Percentiles rank a stretch among this genome's conserved stretches.
Conservation (phyloP, 257 asterid species). For the Buddleja alternifolia region DNA sequence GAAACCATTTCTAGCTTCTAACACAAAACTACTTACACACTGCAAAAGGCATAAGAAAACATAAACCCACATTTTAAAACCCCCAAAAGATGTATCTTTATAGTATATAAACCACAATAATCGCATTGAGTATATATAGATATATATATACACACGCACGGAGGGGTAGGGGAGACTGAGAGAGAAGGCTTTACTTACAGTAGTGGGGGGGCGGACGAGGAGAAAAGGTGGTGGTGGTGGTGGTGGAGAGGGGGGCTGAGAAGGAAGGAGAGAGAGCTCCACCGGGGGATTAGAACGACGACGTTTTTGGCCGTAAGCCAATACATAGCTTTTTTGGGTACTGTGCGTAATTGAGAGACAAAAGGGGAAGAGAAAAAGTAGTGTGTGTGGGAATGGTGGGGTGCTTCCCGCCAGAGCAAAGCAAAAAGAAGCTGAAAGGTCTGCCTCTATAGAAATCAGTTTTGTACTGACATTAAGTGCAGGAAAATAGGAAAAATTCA, state of each 20-base stretch:
- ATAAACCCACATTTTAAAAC: slow-evolving; percentile 23
- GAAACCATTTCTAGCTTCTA: slow-evolving; percentile 2
- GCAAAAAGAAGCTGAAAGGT: slow-evolving; percentile 4
- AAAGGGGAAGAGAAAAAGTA: neutral
- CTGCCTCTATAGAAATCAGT: slow-evolving; percentile 16
- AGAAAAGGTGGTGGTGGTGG: slow-evolving; percentile 45
- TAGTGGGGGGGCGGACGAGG: slow-evolving; percentile 34
- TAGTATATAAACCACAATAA: slow-evolving; percentile 9
- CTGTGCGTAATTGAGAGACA: slow-evolving; percentile 3
- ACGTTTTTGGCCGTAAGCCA: slow-evolving; percentile 67
- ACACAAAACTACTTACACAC: neutral
- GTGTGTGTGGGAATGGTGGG: slow-evolving; percentile 6
- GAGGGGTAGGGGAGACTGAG: neutral
- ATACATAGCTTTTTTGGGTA: slow-evolving; percentile 39
- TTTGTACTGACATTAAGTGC: too few relatives aligned
- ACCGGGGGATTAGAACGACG: slow-evolving; percentile 58
- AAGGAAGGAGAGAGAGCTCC: slow-evolving; percentile 63
- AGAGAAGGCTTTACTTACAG: slow-evolving; percentile 35
- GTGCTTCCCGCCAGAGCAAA: slow-evolving; percentile 26
- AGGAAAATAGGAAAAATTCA: too few relatives aligned
- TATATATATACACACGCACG: neutral
- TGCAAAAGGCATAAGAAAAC: slow-evolving; percentile 3
- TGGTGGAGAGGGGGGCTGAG: slow-evolving; percentile 46
- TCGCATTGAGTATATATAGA: neutral
- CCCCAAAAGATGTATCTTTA: slow-evolving; percentile 1